Percentiles rank a stretch among this genome's conserved stretches.
Conservation (phyloP, 2,329 filamentous ascomycete genomes). For the Penicillium sclerotigenum region DNA sequence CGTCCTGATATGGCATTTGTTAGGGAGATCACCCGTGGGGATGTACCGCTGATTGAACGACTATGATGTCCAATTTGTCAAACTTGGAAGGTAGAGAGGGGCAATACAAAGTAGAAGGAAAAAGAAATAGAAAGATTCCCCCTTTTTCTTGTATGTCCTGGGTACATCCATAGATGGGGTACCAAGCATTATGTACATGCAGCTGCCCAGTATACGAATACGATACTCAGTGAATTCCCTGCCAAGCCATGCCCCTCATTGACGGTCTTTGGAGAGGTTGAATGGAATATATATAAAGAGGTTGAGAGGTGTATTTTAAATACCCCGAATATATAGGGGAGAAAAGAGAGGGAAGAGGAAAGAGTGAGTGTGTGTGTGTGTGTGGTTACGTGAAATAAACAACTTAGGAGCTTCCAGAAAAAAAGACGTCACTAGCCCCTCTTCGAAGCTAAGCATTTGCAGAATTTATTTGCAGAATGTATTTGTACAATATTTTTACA, state of each 20-base stretch:
- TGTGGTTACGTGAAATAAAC: no score
- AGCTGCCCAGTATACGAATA: background rate
- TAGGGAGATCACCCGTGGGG: conserved; percentile 66
- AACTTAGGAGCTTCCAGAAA: no score
- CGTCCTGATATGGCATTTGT: conserved; percentile 70
- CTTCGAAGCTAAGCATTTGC: conserved; percentile 8
- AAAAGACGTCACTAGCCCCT: conserved; percentile 16
- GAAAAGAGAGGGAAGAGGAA: no score
- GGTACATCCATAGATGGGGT: no score
- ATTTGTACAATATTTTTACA: no score
- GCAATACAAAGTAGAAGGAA: background rate
- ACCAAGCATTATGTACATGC: background rate
- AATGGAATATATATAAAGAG: background rate
- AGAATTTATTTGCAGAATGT: no score
- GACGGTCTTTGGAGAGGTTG: conserved; percentile 4
- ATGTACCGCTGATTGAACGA: conserved; percentile 62
- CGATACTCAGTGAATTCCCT: background rate
- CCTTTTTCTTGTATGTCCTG: background rate
- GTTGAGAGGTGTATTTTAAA: background rate
- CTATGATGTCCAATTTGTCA: conserved; percentile 7
- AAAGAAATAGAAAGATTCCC: background rate
- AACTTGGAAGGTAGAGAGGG: background rate
- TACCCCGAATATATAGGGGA: background rate
- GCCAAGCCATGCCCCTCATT: conserved; percentile 26
- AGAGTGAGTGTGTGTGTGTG: no score